Base-by-base conservation (phyloP, 306 rosid species). In the Cotoneaster glaucophyllus region DNA sequence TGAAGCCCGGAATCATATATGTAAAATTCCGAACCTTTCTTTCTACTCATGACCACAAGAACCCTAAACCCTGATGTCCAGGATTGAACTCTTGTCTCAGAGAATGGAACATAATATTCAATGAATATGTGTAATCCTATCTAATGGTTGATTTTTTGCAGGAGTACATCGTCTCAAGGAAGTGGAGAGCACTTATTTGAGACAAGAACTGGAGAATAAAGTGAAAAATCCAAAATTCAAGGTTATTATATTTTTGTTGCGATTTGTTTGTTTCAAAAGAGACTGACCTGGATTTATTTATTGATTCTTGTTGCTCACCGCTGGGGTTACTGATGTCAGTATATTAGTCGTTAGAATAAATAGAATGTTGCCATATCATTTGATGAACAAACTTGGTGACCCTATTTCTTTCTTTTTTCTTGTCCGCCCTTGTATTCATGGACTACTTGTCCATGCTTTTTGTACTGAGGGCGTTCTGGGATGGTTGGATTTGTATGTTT, bases 131-230 rank as follows among this genome's bases (percentile, higher is more conserved):
- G 39, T 34, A 74, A 29, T 11, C 44, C 28, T 22, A 21, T 57
- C 28, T 73, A 63, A 29, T 25, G 15, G 62, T 71, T 39, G 22
- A 34, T 62, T 18, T 12, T 54, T 72, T 86, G 80, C 81, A 88
- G 97, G 86, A 85, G 85, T 71, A 75, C 58, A 84, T 57, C 50
- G 69, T 59, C 77, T 65, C 29, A 84, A 84, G 81, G 88, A 87
- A 74, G 80, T n/a, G 39, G 93, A 88, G 85, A 90, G 90, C 77
- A 77, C 87, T 75, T 69, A 65, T 84, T 78, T 94, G 90, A 86
- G 77, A 75, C 79, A 67, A 74, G 87, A 50, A 76, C 91, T 81
- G 70, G 71, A 71, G 85, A 85, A 75, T 61, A 90, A 90, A 81
- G 76, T 87, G 88, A 85, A 78, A 68, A 82, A 64, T 29, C 82